These are phyloP conservation scores for Scutellaria barbata DNA, from an alignment of 257 asterid species.

Conservation along the genomic window DNA sequence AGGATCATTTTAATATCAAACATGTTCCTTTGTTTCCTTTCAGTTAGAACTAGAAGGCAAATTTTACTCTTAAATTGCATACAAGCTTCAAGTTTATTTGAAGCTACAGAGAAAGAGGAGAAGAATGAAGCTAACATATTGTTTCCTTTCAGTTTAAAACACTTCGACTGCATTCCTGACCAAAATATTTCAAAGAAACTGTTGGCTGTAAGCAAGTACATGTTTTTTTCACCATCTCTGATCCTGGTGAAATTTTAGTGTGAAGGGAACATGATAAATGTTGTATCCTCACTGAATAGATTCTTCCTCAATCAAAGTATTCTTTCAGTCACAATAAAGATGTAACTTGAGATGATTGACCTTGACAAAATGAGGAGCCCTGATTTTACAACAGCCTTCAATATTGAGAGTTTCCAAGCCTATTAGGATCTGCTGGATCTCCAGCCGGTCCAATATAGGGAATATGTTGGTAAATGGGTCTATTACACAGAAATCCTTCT, in stretches of 20 bases:
- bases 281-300: slow-evolving; percentile 6
- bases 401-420: slow-evolving; percentile 64
- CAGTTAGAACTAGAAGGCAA: background rate
- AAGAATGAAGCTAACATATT: background rate
- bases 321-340: slow-evolving; percentile 31
- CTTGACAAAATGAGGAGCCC: slow-evolving; percentile 90
- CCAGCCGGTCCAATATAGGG: slow-evolving; percentile 83
- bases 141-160: no score
- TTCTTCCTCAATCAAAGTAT: slow-evolving; percentile 15
- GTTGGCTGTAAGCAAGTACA: no score
- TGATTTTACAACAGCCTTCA: slow-evolving; percentile 61
- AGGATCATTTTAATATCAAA: background rate
- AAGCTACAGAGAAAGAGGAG: no score
- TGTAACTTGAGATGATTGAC: slow-evolving; percentile 49
- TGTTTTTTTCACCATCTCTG: background rate
- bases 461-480: slow-evolving; percentile 80
- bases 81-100: no score
- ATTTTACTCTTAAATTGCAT: background rate
- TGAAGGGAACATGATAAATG: slow-evolving; percentile 14
- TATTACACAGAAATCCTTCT: slow-evolving; percentile 62
- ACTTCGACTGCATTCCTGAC: no score
- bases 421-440: slow-evolving; percentile 76
- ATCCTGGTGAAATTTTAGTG: slow-evolving; percentile 2
- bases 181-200: no score
- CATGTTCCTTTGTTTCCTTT: background rate